A percentile compares a stretch with the other conserved stretches of the same genome.
Evolutionary conservation across 139 green algal species (phyloP).

Genomic region (Trebouxia sp.): DNA sequence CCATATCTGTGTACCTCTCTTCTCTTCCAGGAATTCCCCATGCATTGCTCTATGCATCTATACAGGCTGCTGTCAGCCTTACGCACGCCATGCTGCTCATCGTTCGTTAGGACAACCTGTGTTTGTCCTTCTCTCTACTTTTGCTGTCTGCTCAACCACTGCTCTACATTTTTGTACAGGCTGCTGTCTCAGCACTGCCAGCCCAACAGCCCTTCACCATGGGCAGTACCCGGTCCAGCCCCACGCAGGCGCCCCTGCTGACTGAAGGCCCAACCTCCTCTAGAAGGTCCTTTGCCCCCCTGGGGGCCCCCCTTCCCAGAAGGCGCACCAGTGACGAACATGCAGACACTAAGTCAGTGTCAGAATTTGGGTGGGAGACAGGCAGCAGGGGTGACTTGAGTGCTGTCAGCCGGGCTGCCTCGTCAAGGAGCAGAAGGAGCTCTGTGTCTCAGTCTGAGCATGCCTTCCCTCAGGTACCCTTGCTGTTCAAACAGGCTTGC

Average conservation of each 20-base stretch:
- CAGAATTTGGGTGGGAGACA: constrained; percentile 8
- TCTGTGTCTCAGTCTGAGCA: neutral
- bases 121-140: too few species aligned
- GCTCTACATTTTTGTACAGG: too few species aligned
- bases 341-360: neutral
- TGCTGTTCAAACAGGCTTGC: too few species aligned
- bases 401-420: neutral
- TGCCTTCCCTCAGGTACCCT: constrained; percentile 1
- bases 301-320: neutral
- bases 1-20: too few species aligned
- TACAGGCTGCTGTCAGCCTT: too few species aligned
- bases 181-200: neutral
- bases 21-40: too few species aligned
- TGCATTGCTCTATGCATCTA: too few species aligned
- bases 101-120: too few species aligned
- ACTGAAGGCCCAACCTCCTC: neutral
- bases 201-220: neutral
- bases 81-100: too few species aligned
- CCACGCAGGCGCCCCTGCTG: neutral
- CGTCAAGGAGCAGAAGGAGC: constrained; percentile 11
- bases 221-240: neutral
- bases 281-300: neutral
- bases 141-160: too few species aligned
- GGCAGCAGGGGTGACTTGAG: neutral
- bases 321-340: neutral